These are phyloP conservation scores for Takashimella tepidaria DNA, from an alignment of 1,284 basidiomycete genomes.

Conservation along the genomic window DNA sequence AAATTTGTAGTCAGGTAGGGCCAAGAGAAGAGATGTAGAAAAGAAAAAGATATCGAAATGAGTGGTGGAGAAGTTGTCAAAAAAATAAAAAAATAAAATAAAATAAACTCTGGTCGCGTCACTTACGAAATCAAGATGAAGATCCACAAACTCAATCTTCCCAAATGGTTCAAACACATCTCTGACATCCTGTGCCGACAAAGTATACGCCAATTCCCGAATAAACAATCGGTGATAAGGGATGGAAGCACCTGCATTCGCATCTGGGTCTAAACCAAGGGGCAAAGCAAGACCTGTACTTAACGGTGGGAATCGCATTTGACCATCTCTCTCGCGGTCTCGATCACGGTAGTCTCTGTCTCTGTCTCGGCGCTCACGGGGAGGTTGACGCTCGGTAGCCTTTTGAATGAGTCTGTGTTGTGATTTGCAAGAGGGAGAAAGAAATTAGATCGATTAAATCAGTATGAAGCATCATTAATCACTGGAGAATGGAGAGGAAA, in stretches of 20 bases:
- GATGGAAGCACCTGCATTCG: slow-evolving; percentile 47
- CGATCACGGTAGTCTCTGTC: slow-evolving; percentile 1
- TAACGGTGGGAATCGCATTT: slow-evolving; percentile 33
- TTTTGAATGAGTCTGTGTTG: background rate
- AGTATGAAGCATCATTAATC: too few relatives aligned
- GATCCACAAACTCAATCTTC: slow-evolving; percentile 94
- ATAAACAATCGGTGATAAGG: slow-evolving; percentile 77
- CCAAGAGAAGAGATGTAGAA: too few relatives aligned
- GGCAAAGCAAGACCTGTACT: slow-evolving; percentile 30
- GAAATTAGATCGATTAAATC: too few relatives aligned
- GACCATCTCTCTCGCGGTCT: slow-evolving; percentile 4
- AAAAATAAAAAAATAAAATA: too few relatives aligned
- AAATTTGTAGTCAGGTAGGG: too few relatives aligned
- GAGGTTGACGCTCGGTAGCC: background rate
- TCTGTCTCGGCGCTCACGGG: background rate
- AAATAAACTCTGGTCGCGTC: too few relatives aligned
- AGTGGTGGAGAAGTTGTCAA: too few relatives aligned
- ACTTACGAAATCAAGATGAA: slow-evolving; percentile 68
- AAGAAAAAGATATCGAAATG: too few relatives aligned
- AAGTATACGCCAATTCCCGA: slow-evolving; percentile 91
- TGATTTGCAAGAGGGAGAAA: too few relatives aligned
- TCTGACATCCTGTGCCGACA: slow-evolving; percentile 91
- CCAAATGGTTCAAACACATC: slow-evolving; percentile 99
- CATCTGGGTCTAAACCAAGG: slow-evolving; percentile 42
- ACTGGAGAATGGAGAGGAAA: background rate